These are phyloP conservation scores for Coleophoma crateriformis DNA, from an alignment of 2,329 filamentous ascomycete species.

Conservation along the genomic window DNA sequence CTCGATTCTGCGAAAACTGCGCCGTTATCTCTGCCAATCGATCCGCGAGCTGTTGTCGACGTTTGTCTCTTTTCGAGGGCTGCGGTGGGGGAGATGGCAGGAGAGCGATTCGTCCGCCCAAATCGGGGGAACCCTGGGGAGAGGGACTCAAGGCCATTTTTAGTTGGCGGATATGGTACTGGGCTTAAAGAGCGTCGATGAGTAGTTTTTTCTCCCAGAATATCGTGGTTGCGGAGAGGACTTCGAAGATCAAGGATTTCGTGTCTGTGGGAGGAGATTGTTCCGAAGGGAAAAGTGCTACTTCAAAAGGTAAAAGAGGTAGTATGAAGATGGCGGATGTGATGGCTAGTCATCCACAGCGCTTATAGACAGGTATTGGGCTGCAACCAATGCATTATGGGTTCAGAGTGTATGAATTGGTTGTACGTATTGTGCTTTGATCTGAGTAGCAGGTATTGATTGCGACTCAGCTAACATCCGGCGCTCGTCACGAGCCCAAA, in stretches of 20 bases:
- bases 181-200: neutral
- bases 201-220: neutral
- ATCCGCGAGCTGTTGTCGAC: conserved; percentile 76
- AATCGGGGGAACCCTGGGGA: conserved; percentile 21
- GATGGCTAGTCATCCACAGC: neutral
- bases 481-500: neutral
- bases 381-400: neutral
- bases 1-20: conserved; percentile 74
- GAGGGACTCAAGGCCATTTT: conserved; percentile 20
- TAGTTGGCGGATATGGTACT: neutral
- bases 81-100: conserved; percentile 24
- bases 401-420: neutral
- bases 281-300: neutral
- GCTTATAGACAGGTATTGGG: neutral
- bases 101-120: conserved; percentile 18
- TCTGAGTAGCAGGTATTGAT: neutral
- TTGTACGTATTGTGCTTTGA: neutral
- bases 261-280: conserved; percentile 17
- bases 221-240: neutral
- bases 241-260: neutral
- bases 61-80: conserved; percentile 81
- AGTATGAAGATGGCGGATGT: neutral
- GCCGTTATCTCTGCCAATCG: conserved; percentile 71
- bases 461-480: neutral
- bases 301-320: neutral